These are phyloP conservation scores for Candida manassasensis DNA, from an alignment of 805 yeast genomes.

Conservation along the genomic window DNA sequence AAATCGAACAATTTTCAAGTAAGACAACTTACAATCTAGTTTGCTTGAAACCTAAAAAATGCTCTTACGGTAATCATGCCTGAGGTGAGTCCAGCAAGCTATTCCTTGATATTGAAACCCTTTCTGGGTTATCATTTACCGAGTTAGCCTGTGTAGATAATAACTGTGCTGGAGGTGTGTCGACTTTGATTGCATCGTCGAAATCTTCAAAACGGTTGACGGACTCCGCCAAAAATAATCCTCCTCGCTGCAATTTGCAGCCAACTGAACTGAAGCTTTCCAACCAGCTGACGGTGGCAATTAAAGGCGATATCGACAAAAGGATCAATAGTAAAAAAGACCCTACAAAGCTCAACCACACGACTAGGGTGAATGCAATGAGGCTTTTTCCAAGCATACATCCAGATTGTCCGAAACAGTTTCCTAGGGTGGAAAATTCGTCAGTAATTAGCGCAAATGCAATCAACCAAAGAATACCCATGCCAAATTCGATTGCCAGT, in stretches of 20 bases:
- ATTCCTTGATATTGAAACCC: no score
- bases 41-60: no score
- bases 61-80: no score
- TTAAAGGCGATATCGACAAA: conserved; percentile 10
- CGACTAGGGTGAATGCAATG: conserved; percentile 12
- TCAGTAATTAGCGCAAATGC: conserved; percentile 14
- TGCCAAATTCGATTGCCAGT: conserved; percentile 8
- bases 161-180: no score
- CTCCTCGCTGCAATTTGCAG: not conserved
- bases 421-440: conserved; percentile 6
- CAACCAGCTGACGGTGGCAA: not conserved
- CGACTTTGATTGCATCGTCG: no score
- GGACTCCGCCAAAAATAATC: not conserved
- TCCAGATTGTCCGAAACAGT: conserved; percentile 2
- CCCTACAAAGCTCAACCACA: conserved; percentile 13
- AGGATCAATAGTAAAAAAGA: conserved; percentile 10
- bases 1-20: no score
- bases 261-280: no score
- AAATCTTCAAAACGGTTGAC: not conserved
- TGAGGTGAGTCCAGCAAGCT: no score
- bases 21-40: no score
- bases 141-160: no score
- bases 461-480: conserved; percentile 13
- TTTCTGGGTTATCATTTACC: no score
- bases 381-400: conserved; percentile 15